Conservation (phyloP, 1,284 basidiomycete genomes). For the Ceratobasidium sp. region DNA sequence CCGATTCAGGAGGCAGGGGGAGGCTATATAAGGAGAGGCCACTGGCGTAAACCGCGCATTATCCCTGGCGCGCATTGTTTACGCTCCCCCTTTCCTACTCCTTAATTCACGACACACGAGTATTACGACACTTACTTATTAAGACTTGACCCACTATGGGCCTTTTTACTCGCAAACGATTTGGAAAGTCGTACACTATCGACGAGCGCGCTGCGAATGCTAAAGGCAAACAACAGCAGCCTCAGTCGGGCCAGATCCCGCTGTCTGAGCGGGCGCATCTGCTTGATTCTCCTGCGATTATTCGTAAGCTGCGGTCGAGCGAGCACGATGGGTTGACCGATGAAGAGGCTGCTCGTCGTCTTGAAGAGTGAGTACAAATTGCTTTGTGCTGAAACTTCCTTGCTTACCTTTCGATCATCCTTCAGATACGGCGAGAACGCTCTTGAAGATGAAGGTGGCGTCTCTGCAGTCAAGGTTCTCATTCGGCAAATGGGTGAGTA, state of each 20-base stretch:
- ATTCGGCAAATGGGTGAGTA: constrained; percentile 41
- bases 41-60: constrained; percentile 41
- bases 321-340: constrained; percentile 40
- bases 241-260: constrained; percentile 26
- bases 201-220: constrained; percentile 25
- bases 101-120: not conserved
- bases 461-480: constrained; percentile 28
- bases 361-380: constrained; percentile 25
- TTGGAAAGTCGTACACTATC: constrained; percentile 41
- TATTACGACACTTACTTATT: not conserved
- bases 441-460: constrained; percentile 38
- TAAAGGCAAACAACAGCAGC: constrained; percentile 36
- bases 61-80: constrained; percentile 41
- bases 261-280: constrained; percentile 38
- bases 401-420: not conserved
- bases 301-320: constrained; percentile 37
- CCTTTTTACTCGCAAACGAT: constrained; percentile 39
- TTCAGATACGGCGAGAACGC: constrained; percentile 40
- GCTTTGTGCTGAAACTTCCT: not conserved
- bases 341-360: constrained; percentile 27
- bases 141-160: constrained; percentile 32
- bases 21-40: constrained; percentile 37
- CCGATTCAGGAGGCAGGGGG: not conserved
- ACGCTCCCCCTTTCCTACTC: not conserved
- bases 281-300: constrained; percentile 31